These are phyloP conservation scores for Saccharomyces hybrid DNA, from an alignment of 1,139 yeast genomes.

Conservation along the genomic window DNA sequence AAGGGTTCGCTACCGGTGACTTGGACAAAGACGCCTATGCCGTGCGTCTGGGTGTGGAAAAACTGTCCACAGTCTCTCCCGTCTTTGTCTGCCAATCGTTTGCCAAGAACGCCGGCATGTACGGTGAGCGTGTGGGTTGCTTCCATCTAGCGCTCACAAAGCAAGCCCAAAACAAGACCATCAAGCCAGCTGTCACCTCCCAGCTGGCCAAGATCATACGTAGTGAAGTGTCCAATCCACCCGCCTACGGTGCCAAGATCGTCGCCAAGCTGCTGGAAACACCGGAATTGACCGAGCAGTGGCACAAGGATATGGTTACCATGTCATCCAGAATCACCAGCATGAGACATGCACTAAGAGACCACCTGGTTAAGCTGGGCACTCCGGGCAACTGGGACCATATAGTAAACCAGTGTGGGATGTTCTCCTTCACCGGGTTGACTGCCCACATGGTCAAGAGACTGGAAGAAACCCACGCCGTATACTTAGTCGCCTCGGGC, in stretches of 20 bases:
- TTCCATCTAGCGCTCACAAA: constrained; percentile 61
- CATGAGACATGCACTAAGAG: constrained; percentile 67
- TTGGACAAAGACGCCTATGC: constrained; percentile 81
- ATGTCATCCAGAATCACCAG: constrained; percentile 80
- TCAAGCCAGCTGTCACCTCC: constrained; percentile 50
- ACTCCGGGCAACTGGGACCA: constrained; percentile 95
- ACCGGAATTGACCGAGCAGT: constrained; percentile 59
- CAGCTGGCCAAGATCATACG: constrained; percentile 75
- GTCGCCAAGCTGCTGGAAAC: constrained; percentile 70
- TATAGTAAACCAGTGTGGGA: constrained; percentile 85
- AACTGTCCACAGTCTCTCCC: constrained; percentile 38
- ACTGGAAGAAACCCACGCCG: constrained; percentile 69
- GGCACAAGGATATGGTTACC: constrained; percentile 78
- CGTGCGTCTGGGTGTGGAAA: constrained; percentile 69
- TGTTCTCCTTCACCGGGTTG: constrained; percentile 94
- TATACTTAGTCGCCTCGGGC: constrained; percentile 74
- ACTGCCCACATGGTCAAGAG: constrained; percentile 70
- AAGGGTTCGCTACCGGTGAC: constrained; percentile 92
- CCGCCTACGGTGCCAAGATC: constrained; percentile 91
- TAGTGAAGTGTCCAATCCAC: constrained; percentile 88
- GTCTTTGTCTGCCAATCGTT: constrained; percentile 86
- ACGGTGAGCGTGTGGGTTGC: constrained; percentile 97
- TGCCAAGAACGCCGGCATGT: constrained; percentile 95
- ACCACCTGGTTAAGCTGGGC: constrained; percentile 50
- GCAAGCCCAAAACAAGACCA: constrained; percentile 29